phyloP scores from a whole-genome alignment of 805 yeast species.

The Cyberlindnera petersonii region DNA sequence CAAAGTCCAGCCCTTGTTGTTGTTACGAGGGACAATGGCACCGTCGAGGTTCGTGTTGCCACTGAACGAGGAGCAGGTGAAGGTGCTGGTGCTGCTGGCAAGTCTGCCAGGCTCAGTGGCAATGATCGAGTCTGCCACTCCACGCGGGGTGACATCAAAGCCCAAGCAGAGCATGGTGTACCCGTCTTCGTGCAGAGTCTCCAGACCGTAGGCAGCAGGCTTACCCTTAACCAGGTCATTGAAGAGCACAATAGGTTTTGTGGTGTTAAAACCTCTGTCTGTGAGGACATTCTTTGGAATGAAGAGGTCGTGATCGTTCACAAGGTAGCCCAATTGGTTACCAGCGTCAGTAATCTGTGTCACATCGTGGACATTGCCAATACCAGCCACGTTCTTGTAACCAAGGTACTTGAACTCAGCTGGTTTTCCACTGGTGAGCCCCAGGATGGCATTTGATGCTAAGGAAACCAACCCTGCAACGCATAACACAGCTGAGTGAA shows the following conservation, averaged over 20 bases:
- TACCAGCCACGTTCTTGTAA: background rate
- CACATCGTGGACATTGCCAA: background rate
- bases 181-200: slow-evolving; percentile 1
- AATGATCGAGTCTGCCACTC: background rate
- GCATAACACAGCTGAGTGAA: too few species aligned
- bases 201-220: background rate
- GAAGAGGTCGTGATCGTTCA: background rate
- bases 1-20: background rate
- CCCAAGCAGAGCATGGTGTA: background rate
- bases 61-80: background rate
- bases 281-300: background rate
- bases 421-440: too few species aligned
- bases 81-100: background rate
- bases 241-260: background rate
- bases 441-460: too few species aligned
- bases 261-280: background rate
- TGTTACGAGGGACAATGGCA: background rate
- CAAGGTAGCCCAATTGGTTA: background rate
- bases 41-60: background rate
- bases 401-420: too few species aligned
- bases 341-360: background rate
- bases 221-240: background rate
- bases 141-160: background rate
- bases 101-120: background rate
- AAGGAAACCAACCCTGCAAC: too few species aligned